phyloP scores from a whole-genome alignment of 2,329 filamentous ascomycete genomes.

The Cladophialophora chaetospira region DNA sequence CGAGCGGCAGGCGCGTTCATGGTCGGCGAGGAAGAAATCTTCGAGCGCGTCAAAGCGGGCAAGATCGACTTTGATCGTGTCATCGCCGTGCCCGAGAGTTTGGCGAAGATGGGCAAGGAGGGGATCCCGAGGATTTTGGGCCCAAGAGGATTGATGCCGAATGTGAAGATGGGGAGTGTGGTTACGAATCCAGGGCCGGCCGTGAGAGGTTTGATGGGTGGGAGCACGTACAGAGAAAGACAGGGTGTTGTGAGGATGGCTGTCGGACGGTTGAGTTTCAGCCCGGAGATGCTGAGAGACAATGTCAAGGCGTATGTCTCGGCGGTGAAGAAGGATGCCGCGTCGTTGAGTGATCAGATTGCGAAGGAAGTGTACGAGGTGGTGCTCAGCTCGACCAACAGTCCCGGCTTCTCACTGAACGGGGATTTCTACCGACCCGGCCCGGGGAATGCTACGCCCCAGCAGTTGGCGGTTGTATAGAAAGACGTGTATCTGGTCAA shows the following conservation, averaged over 20 bases:
- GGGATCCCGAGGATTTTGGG: constrained; percentile 79
- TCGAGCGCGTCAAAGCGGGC: constrained; percentile 74
- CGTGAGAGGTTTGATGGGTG: constrained; percentile 80
- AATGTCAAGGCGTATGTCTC: constrained; percentile 80
- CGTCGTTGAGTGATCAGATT: constrained; percentile 57
- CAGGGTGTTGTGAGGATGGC: constrained; percentile 82
- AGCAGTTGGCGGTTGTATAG: constrained; percentile 22
- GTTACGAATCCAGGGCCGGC: constrained; percentile 74
- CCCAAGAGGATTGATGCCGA: constrained; percentile 91
- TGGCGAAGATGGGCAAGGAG: constrained; percentile 78
- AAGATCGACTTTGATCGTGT: constrained; percentile 85
- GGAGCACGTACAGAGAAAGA: constrained; percentile 83
- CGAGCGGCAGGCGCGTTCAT: constrained; percentile 75
- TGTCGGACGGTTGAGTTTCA: constrained; percentile 88
- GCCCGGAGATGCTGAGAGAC: constrained; percentile 78
- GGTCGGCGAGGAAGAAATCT: constrained; percentile 83
- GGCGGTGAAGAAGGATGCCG: constrained; percentile 76
- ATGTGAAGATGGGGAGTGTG: constrained; percentile 81
- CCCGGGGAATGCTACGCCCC: constrained; percentile 18
- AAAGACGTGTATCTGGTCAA: not conserved
- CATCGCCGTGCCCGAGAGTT: constrained; percentile 78
- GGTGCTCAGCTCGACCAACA: constrained; percentile 79
- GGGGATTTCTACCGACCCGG: constrained; percentile 61
- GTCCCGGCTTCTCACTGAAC: constrained; percentile 82
- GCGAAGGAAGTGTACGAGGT: constrained; percentile 74